Base-by-base conservation (phyloP, 202 grass and related monocot species). In the Eragrostis tef region DNA sequence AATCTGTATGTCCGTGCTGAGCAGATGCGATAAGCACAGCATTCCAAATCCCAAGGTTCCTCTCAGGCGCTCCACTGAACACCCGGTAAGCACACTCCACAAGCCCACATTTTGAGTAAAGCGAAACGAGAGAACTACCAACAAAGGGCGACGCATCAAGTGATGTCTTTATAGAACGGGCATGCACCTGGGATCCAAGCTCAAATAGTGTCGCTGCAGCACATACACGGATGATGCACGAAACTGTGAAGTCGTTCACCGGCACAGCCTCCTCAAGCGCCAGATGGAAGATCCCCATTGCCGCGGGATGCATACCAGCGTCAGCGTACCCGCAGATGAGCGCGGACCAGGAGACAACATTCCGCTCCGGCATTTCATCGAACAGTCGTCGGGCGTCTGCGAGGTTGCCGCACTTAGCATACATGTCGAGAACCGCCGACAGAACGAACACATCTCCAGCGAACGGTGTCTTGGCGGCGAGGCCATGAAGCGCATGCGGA, bases 91-190 rank as follows among this genome's bases (percentile, higher is more conserved):
- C 90, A 61, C 89, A 56, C 1, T 93, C 85, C 3, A 92, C 85
- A 60, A 98, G 66, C 68, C 94, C 95, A 61, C 95, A 98, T 83
- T 98, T 95, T 3, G 92, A 98, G 80, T 98, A 98, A 0, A 98
- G 54, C 0, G 96, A 95, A 21, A 98, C 74, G 34, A 93, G 83
- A 7, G 96, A 88, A 41, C 92, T 98, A 9, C 92, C 88, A 10
- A 98, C 92, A 73, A 95, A 98, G 1, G 96, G 92, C 1, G 92
- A 98, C 2, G 47, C 69, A 45, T 88, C 78, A 36, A 98, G 89
- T 12, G 81, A 74, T 20, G 90, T 79, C 88, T 95, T 95, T 24
- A 86, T 74, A 71, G 92, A 70, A 17, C 87, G 85, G 5, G 83
- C 85, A 69, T 95, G 96, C 74, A 98, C 77, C 50, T 87, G 87